Evolutionary conservation across 805 yeast genomes (phyloP), one percentile per base, ranked within the genome.

Genomic region (Saturnispora quitensis): DNA sequence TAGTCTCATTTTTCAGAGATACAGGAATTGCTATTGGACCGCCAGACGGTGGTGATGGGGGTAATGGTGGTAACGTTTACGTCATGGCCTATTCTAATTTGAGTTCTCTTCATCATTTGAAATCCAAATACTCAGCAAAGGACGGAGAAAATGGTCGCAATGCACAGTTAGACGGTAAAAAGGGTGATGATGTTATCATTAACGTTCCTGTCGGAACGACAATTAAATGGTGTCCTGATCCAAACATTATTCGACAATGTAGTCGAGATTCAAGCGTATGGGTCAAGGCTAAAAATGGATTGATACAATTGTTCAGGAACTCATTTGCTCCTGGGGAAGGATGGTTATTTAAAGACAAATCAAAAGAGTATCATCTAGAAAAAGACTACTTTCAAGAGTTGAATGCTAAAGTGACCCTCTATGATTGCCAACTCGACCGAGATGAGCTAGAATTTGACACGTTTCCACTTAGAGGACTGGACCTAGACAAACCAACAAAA

Each of bases 21-120:
- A 86, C 96, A 3, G 87, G 89, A 40, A 69, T 87, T 43, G 75
- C 96, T 0, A 75, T 76, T 18, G 99, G 99, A 0, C 98, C 99
- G 0, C 96, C 99, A 0, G 95, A 90, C 66, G 99, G 99, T n/a
- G 99, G 99, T 9, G 97, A 93, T 68, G 99, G 99, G 31, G 99
- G 98, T 4, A 71, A 74, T 55, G 99, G 99, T 22, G 99, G 99
- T 2, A 75, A 83, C 50, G 76, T 93, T 2, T 91, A 84, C 63
- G 79, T 93, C 2, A 87, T 84, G 62, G 96, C 95, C 3, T 81
- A 83, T 1, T 79, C 79, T 47, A 86, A 86, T 22, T 60, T 86
- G 43, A 77, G 81, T 36, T 83, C 93, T 4, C 67, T 93, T 53
- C 89, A 88, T 59, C 80, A 81, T 54, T 60, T 91, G 28, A 77